phyloP scores from a whole-genome alignment of 169 alveolate genomes.

The Cytauxzoon felis region DNA sequence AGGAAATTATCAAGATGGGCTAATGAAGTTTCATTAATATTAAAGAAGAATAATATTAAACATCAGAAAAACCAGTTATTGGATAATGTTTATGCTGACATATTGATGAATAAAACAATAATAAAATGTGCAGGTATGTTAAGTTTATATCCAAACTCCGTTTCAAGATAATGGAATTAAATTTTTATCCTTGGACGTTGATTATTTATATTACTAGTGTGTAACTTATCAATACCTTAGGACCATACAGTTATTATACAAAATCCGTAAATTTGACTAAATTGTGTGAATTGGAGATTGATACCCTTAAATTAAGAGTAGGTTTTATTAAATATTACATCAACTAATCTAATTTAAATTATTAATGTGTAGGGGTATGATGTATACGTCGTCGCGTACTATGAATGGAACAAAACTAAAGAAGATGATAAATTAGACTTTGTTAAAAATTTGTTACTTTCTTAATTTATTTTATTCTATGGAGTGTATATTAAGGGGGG shows the following conservation, averaged over 20 bases:
- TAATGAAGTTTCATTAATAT: slow-evolving; percentile 59
- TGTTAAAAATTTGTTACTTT: slow-evolving; percentile 31
- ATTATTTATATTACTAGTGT: too few relatives aligned
- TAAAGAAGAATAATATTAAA: slow-evolving; percentile 46
- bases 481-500: too few relatives aligned
- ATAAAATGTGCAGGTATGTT: slow-evolving; percentile 63
- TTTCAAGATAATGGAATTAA: too few relatives aligned
- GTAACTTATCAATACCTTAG: too few relatives aligned
- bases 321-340: not conserved
- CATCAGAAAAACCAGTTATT: slow-evolving; percentile 63
- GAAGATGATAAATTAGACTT: slow-evolving; percentile 37
- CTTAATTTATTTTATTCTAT: not conserved
- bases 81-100: slow-evolving; percentile 69
- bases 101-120: slow-evolving; percentile 57
- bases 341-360: not conserved
- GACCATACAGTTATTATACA: slow-evolving; percentile 77
- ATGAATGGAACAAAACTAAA: slow-evolving; percentile 58
- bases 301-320: slow-evolving; percentile 45
- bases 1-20: slow-evolving; percentile 69
- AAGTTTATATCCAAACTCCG: not conserved
- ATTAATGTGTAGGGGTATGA: slow-evolving; percentile 25
- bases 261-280: slow-evolving; percentile 49
- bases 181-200: too few relatives aligned
- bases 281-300: slow-evolving; percentile 34
- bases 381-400: slow-evolving; percentile 41